A percentile compares a stretch with the other conserved stretches of the same genome.
These are phyloP conservation scores for Morella rubra DNA, from an alignment of 306 rosid genomes.

Conservation along the genomic window DNA sequence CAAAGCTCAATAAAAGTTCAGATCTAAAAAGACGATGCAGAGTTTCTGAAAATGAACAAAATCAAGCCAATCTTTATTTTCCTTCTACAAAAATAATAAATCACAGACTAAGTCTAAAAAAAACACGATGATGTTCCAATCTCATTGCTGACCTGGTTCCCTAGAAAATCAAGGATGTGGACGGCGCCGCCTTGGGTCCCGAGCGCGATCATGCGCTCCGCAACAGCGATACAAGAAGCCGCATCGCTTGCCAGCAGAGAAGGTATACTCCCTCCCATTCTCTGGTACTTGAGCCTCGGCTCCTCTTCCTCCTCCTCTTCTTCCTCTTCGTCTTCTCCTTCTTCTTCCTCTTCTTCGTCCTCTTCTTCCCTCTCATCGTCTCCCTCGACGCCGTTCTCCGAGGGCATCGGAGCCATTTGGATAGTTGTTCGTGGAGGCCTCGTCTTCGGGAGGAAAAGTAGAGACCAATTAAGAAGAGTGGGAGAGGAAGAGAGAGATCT, in stretches of 20 bases:
- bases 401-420: conserved; percentile 80
- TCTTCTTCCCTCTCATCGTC: conserved; percentile 91
- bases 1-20: not conserved
- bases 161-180: conserved; percentile 93
- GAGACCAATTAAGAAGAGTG: no score
- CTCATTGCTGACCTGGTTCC: conserved; percentile 70
- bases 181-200: conserved; percentile 88
- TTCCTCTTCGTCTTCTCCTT: conserved; percentile 43
- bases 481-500: not conserved
- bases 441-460: conserved; percentile 5
- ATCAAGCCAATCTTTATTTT: not conserved
- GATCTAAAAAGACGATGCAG: not conserved
- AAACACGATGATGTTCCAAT: not conserved
- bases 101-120: not conserved
- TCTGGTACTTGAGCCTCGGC: conserved; percentile 95
- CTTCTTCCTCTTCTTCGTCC: conserved; percentile 62
- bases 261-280: conserved; percentile 97
- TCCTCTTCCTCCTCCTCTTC: conserved; percentile 67
- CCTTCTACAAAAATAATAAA: not conserved
- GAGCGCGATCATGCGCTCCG: conserved; percentile 94
- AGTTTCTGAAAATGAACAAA: not conserved
- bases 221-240: conserved; percentile 87
- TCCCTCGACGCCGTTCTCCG: conserved; percentile 81
- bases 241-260: conserved; percentile 71
- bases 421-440: conserved; percentile 37